These are phyloP conservation scores for Globisporangium nodosum DNA, from an alignment of 352 stramenopile species.

Conservation along the genomic window DNA sequence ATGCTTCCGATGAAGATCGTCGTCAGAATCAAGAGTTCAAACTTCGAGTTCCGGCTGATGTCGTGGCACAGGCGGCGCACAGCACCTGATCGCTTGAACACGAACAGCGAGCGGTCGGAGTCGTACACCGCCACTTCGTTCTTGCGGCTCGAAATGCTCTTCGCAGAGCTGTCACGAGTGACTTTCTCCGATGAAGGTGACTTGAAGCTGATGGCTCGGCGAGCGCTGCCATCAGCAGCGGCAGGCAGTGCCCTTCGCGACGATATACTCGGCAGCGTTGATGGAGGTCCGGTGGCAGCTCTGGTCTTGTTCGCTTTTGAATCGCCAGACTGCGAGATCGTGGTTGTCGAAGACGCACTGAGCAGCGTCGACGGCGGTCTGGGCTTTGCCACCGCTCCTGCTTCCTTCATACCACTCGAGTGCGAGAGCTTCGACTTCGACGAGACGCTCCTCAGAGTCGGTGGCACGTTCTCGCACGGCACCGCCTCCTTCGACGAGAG, in stretches of 20 bases:
- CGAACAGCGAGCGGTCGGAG: slow-evolving; percentile 19
- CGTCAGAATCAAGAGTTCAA: slow-evolving; percentile 57
- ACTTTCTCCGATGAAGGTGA: neutral
- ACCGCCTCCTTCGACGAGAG: neutral
- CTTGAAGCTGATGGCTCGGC: neutral
- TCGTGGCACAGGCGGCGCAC: slow-evolving; percentile 15
- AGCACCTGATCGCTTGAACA: slow-evolving; percentile 20
- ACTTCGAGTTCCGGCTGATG: slow-evolving; percentile 31
- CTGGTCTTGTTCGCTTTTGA: neutral
- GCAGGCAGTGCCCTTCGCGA: neutral
- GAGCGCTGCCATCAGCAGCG: neutral
- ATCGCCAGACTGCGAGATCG: neutral
- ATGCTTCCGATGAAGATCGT: slow-evolving; percentile 65
- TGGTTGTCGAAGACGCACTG: neutral
- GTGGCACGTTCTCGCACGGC: neutral
- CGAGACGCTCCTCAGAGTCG: neutral
- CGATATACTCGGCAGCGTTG: neutral
- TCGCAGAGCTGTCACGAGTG: neutral
- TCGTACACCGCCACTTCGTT: slow-evolving; percentile 15
- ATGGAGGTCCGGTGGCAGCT: neutral
- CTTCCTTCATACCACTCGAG: neutral
- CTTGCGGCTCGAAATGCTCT: neutral
- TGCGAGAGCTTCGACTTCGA: slow-evolving; percentile 2
- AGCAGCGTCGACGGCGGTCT: neutral
- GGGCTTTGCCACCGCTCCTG: neutral